Evolutionary conservation across 306 rosid species (phyloP), one percentile per base, ranked within the genome.

Genomic region (Casuarina cunninghamiana): DNA sequence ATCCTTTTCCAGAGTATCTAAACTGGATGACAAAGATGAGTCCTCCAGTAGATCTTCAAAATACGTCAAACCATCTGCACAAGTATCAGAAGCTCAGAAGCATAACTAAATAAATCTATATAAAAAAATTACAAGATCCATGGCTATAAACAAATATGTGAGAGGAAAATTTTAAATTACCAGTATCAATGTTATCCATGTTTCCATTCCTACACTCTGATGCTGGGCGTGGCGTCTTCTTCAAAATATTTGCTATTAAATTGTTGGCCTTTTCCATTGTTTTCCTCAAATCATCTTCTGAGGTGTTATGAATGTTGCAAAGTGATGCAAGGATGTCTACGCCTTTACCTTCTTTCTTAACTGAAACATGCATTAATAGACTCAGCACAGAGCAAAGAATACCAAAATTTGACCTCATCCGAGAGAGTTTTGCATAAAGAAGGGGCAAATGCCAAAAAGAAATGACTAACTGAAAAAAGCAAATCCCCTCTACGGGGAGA

Each of bases 291-390:
- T 91, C 99, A 19, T 91, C 99, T 86, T 93, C 99, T 49, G 98
- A 86, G 61, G 96, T 90, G 80, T 91, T 69, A 73, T 85, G 87
- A 39, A 75, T 82, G 81, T 91, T 84, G 92, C 98, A 93, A 58
- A 96, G 99, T 48, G 97, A 91, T 73, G 97, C 91, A 78, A 88
- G 81, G 74, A 96, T 87, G 77, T 96, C 98, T 87, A 93, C 97
- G 21, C 94, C 88, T 81, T 85, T 91, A 82, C 68, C 81, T 42
- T 86, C 88, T 78, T 85, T 96, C 83, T 84, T 96, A 63, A 89
- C 99, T 96, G 88, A 73, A 84, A 70, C 15, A 84, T 65, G 75
- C 51, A 77, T 1, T 32, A 65, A 71, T 12, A 58, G 49, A 77
- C 81, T 86, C 76, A 89, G 76, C 53, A 74, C 50, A 69, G 50